phyloP scores from a whole-genome alignment of 139 green algal genomes.

The Chlorella sp. region DNA sequence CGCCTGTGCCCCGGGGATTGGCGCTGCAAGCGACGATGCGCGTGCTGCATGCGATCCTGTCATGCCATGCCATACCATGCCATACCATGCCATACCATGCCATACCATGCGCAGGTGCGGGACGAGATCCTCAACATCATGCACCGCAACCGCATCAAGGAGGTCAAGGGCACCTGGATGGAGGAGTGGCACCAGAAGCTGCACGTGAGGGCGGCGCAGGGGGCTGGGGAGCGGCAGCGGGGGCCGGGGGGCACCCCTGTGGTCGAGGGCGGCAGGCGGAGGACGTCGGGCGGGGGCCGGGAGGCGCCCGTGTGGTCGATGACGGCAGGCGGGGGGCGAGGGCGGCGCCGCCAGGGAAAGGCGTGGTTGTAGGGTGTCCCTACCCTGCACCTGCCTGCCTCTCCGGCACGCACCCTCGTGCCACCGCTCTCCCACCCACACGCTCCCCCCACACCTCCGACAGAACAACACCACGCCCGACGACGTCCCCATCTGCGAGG shows the following conservation, averaged over 20 bases:
- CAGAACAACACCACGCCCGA: constrained; percentile 99
- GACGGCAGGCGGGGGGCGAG: background rate
- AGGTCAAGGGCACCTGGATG: constrained; percentile 90
- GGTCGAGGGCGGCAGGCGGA: no score
- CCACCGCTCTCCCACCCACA: background rate
- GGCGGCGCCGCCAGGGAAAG: background rate
- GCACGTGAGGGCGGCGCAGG: constrained; percentile 37
- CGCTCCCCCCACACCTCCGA: constrained; percentile 55
- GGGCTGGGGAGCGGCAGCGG: background rate
- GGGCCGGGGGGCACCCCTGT: no score
- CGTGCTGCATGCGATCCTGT: no score
- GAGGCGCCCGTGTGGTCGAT: no score
- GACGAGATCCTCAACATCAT: constrained; percentile 99
- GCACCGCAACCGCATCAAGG: constrained; percentile 90
- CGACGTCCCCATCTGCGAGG: constrained; percentile 98
- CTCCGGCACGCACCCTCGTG: background rate
- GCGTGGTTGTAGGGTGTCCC: background rate
- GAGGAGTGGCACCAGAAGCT: constrained; percentile 99
- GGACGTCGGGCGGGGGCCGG: no score
- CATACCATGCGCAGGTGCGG: no score
- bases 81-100: no score
- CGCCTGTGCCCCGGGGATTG: no score
- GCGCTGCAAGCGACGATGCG: no score
- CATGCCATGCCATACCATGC: no score
- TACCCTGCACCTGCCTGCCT: background rate